Evolutionary conservation across 345 rosid genomes (phyloP).

Genomic region (Hibiscus trionum): DNA sequence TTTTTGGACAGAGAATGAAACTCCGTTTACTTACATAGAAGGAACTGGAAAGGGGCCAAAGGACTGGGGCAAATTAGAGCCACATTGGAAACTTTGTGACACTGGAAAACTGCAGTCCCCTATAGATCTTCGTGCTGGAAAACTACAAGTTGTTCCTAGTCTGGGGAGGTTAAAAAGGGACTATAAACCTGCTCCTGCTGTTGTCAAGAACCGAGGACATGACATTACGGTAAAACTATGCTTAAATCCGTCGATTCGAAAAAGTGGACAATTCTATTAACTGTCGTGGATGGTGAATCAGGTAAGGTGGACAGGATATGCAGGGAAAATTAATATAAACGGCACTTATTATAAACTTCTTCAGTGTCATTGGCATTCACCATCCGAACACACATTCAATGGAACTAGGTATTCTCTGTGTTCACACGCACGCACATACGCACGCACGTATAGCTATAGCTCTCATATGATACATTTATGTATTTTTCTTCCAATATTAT

Average conservation of each 20-base stretch:
- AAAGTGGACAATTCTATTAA: not conserved
- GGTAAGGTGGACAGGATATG: slow-evolving; percentile 65
- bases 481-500: not conserved
- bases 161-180: slow-evolving; percentile 34
- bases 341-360: slow-evolving; percentile 33
- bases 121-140: slow-evolving; percentile 33
- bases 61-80: slow-evolving; percentile 37
- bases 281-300: slow-evolving; percentile 9
- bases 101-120: slow-evolving; percentile 63
- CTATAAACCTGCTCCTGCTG: slow-evolving; percentile 54
- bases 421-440: not conserved
- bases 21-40: slow-evolving; percentile 2
- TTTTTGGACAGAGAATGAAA: not conserved
- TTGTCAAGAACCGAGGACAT: slow-evolving; percentile 53
- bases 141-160: slow-evolving; percentile 17
- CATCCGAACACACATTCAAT: slow-evolving; percentile 57
- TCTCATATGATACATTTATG: too few species aligned
- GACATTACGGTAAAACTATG: slow-evolving; percentile 40
- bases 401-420: slow-evolving; percentile 34
- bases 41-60: slow-evolving; percentile 1
- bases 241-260: too few species aligned
- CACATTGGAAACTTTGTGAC: slow-evolving; percentile 44
- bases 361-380: slow-evolving; percentile 70
- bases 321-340: slow-evolving; percentile 47
- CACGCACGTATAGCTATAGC: too few species aligned